Conservation (phyloP, 192 early-diverging fungal species). For the Phycomyces blakesleeanus region DNA sequence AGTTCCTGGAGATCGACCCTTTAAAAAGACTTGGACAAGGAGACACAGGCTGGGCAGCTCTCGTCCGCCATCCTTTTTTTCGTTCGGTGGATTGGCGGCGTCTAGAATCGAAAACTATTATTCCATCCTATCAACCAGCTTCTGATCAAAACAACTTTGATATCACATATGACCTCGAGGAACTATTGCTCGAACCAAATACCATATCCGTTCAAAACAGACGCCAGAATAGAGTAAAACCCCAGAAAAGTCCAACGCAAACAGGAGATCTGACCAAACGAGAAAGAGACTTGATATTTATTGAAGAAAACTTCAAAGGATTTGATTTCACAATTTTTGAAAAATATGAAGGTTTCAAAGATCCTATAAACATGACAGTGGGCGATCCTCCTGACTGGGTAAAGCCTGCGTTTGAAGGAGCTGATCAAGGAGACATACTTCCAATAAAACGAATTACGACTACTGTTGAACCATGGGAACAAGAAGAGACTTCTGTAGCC, state of each 20-base stretch:
- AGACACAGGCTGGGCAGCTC: slow-evolving; percentile 35
- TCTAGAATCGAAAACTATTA: slow-evolving; percentile 41
- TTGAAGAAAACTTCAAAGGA: slow-evolving; percentile 66
- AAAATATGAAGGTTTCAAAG: slow-evolving; percentile 61
- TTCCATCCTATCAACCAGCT: slow-evolving; percentile 43
- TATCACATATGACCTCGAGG: slow-evolving; percentile 87
- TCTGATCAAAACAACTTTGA: slow-evolving; percentile 83
- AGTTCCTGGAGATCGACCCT: slow-evolving; percentile 56
- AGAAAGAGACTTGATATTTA: slow-evolving; percentile 61
- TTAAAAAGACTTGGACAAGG: slow-evolving; percentile 45
- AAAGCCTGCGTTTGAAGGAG: slow-evolving; percentile 28
- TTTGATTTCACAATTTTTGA: slow-evolving; percentile 87
- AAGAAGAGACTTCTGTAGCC: not conserved
- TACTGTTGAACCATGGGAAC: not conserved
- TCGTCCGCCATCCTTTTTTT: slow-evolving; percentile 52
- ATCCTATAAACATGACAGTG: slow-evolving; percentile 51
- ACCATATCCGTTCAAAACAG: not conserved
- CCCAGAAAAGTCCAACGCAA: not conserved
- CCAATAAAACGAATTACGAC: slow-evolving; percentile 12
- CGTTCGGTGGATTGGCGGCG: slow-evolving; percentile 41
- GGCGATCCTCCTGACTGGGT: slow-evolving; percentile 68
- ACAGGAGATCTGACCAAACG: slow-evolving; percentile 14
- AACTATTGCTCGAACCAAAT: slow-evolving; percentile 74
- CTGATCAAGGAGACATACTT: slow-evolving; percentile 30
- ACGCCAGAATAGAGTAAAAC: not conserved